Percentiles rank a stretch among this genome's conserved stretches.
phyloP scores from a whole-genome alignment of 108 stramenopile genomes.

The Epithemia pelagica region DNA sequence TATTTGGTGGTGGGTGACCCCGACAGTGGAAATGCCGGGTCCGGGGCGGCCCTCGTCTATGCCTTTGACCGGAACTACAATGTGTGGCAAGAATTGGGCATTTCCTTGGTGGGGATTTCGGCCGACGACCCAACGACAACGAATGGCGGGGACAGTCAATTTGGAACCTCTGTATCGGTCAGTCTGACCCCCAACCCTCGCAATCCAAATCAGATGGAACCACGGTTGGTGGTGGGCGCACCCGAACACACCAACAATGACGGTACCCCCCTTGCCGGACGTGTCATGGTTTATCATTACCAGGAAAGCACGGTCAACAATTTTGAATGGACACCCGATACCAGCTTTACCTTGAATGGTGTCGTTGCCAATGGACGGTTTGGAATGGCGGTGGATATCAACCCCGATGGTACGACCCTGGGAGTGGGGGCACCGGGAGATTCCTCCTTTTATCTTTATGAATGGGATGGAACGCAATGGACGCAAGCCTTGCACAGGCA shows the following conservation, averaged over 20 bases:
- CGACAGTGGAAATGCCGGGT: neutral
- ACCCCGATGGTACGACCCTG: neutral
- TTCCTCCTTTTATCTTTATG: neutral
- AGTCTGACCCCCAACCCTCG: neutral
- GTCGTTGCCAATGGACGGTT: neutral
- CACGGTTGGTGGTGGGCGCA: neutral
- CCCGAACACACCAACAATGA: neutral
- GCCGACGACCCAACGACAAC: neutral
- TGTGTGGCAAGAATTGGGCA: neutral
- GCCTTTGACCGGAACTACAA: neutral
- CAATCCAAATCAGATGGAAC: neutral
- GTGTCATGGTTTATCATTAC: neutral
- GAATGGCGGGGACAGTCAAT: neutral
- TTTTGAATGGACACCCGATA: neutral
- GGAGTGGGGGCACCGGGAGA: neutral
- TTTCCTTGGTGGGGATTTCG: neutral
- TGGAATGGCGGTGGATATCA: neutral
- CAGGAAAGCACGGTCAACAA: neutral
- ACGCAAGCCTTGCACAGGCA: neutral
- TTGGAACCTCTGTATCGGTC: neutral
- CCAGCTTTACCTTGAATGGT: neutral
- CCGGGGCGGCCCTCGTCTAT: neutral
- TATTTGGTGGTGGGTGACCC: neutral
- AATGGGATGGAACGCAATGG: conserved; percentile 1
- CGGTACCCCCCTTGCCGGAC: neutral